phyloP scores from a whole-genome alignment of 208 protist species.

The Lotmaria passim region DNA sequence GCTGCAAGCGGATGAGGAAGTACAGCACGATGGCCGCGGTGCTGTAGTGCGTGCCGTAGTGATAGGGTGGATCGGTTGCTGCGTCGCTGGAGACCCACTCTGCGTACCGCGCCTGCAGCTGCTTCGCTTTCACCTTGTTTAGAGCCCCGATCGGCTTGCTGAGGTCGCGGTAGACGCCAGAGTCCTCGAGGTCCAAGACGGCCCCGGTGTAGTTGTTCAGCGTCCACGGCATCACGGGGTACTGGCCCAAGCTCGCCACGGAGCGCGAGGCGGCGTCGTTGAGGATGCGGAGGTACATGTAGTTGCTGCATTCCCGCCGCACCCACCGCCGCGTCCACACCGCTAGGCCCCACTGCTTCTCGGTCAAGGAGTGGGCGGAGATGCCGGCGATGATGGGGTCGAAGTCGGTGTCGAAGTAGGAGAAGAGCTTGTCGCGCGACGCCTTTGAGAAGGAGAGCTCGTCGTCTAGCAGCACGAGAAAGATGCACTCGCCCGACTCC shows the following conservation, averaged over 20 bases:
- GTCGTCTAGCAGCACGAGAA: conserved; percentile 70
- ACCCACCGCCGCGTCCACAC: conserved; percentile 73
- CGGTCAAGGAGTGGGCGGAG: conserved; percentile 36
- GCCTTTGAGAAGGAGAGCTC: conserved; percentile 68
- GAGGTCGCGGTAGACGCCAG: conserved; percentile 88
- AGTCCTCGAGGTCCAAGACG: conserved; percentile 78
- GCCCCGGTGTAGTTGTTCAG: conserved; percentile 76
- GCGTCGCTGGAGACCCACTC: conserved; percentile 69
- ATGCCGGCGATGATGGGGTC: conserved; percentile 39
- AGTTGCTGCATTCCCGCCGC: conserved; percentile 86
- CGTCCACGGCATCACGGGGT: conserved; percentile 96
- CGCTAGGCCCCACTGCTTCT: conserved; percentile 45
- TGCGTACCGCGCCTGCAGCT: conserved; percentile 78
- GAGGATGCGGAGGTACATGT: conserved; percentile 88
- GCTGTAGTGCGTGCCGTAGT: conserved; percentile 98
- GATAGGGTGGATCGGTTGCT: conserved; percentile 81
- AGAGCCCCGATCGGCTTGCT: conserved; percentile 96
- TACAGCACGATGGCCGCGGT: conserved; percentile 94
- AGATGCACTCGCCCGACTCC: conserved; percentile 57
- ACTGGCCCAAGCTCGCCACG: conserved; percentile 92
- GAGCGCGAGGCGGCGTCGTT: conserved; percentile 92
- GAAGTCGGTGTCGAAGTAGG: conserved; percentile 33
- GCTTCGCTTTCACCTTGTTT: conserved; percentile 56
- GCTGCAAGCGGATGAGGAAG: conserved; percentile 97
- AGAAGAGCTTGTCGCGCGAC: conserved; percentile 42